Evolutionary conservation across 495 filamentous ascomycete genomes (phyloP), one percentile per base, ranked within the genome.

Genomic region (Lepidopterella palustris): DNA sequence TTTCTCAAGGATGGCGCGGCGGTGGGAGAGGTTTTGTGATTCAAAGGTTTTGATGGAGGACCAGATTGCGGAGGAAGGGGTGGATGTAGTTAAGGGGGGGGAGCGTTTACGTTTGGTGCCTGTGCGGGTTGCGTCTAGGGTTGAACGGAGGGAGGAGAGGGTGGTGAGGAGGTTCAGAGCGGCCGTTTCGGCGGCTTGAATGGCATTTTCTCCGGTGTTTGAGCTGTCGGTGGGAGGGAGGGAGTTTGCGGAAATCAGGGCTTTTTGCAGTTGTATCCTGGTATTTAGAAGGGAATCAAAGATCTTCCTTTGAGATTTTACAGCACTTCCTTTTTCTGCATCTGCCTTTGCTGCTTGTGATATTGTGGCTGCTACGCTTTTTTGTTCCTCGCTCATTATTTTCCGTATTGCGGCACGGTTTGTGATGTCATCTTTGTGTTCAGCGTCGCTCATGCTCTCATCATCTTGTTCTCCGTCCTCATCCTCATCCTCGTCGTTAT

Each of bases 181-280:
- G n/a, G 92, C 92, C 20, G 81, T 79, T 74, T 97, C 93, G 8
- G 92, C 95, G 0, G 87, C 87, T 61, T 85, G 78, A 63, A 95
- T 70, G 74, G 76, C 64, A 72, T 71, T 9, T 21, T 72, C 70
- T 24, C 52, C 50, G 4, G 25, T 1, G 45, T 58, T 6, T 8
- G 20, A 50, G 8, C 26, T 53, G 2, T 50, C 47, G 13, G 62
- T 57, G 0, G 75, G 65, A n/a, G 78, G 69, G 51, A 96, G 80
- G 5, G 90, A 85, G 67, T 97, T 96, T 18, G 85, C 80, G 2
- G 88, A 85, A 15, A 90, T 80, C 15, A 98, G 74, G 4, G 88
- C 88, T 71, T 97, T 96, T 66, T 98, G 93, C 6, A 98, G 74
- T 57, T 89, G 86, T 66, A 98, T 95, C 5, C 93, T 84, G 21